These are phyloP conservation scores for Coniella vitis DNA, from an alignment of 2,329 filamentous ascomycete species.

Conservation along the genomic window DNA sequence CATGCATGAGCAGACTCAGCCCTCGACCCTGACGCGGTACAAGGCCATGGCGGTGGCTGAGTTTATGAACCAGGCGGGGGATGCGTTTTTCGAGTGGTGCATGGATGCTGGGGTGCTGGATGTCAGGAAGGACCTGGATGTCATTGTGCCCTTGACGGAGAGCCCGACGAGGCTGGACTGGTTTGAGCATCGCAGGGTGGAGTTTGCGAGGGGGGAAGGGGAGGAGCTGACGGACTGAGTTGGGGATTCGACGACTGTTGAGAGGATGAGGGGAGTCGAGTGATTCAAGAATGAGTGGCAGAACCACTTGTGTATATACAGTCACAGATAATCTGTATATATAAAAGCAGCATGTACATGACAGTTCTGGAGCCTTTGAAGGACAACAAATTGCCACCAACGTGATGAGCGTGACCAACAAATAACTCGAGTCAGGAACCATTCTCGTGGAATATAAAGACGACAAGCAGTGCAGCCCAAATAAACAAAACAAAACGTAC, in stretches of 20 bases:
- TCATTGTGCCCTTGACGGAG: conserved; percentile 13
- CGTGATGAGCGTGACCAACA: too few species aligned
- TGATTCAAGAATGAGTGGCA: neutral
- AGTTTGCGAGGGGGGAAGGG: neutral
- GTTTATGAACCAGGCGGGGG: conserved; percentile 14
- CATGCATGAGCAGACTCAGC: conserved; percentile 8
- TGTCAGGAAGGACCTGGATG: conserved; percentile 6
- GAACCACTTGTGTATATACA: neutral
- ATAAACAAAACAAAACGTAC: neutral
- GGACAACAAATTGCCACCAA: too few species aligned
- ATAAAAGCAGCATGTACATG: too few species aligned
- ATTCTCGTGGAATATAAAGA: too few species aligned
- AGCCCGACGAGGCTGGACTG: conserved; percentile 7
- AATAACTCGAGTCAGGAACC: too few species aligned
- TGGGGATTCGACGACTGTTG: too few species aligned
- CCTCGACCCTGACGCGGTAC: conserved; percentile 7
- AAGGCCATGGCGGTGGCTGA: conserved; percentile 16
- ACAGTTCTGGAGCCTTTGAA: too few species aligned
- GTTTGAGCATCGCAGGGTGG: conserved; percentile 5
- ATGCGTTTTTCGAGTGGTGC: conserved; percentile 14
- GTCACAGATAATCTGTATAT: neutral
- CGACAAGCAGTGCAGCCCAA: neutral
- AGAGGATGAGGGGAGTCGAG: too few species aligned
- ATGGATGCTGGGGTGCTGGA: conserved; percentile 12
- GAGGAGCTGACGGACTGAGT: neutral